Percentiles rank a stretch among this genome's conserved stretches.
Conservation (phyloP, 352 stramenopile genomes). For the Peronospora farinosa region DNA sequence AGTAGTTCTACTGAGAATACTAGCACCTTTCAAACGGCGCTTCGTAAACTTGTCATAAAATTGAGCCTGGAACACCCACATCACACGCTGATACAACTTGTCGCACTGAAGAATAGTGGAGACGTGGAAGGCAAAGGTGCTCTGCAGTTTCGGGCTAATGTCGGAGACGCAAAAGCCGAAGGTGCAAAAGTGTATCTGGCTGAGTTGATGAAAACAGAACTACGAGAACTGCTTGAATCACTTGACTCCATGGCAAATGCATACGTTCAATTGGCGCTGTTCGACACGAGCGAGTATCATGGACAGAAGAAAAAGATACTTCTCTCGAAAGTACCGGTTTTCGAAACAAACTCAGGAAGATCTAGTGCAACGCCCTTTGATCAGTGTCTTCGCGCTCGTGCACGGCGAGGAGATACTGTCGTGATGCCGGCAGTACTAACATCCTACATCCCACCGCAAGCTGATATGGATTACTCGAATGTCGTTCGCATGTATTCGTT, state of each 20-base stretch:
- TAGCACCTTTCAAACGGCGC: conserved; percentile 71
- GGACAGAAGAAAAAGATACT: conserved; percentile 66
- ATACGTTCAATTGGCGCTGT: conserved; percentile 77
- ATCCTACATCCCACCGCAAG: conserved; percentile 47
- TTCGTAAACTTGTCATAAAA: conserved; percentile 87
- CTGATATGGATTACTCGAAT: conserved; percentile 77
- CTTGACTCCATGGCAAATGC: conserved; percentile 64
- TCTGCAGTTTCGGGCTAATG: conserved; percentile 69
- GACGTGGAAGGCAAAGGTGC: conserved; percentile 81
- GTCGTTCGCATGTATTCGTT: conserved; percentile 87
- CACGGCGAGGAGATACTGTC: conserved; percentile 36
- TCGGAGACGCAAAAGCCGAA: conserved; percentile 72
- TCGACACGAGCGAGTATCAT: conserved; percentile 74
- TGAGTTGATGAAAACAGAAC: conserved; percentile 44
- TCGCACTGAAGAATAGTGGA: conserved; percentile 92
- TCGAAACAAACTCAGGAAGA: conserved; percentile 22
- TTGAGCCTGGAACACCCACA: conserved; percentile 94
- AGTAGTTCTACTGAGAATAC: conserved; percentile 35
- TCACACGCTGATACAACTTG: conserved; percentile 92
- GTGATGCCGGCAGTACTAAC: conserved; percentile 80
- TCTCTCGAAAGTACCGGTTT: conserved; percentile 53
- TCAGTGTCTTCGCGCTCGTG: conserved; percentile 57
- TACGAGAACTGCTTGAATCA: conserved; percentile 62
- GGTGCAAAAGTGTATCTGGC: conserved; percentile 54
- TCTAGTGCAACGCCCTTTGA: conserved; percentile 44